phyloP scores from a whole-genome alignment of 305 asterid species.

The Fraxinus sp. region DNA sequence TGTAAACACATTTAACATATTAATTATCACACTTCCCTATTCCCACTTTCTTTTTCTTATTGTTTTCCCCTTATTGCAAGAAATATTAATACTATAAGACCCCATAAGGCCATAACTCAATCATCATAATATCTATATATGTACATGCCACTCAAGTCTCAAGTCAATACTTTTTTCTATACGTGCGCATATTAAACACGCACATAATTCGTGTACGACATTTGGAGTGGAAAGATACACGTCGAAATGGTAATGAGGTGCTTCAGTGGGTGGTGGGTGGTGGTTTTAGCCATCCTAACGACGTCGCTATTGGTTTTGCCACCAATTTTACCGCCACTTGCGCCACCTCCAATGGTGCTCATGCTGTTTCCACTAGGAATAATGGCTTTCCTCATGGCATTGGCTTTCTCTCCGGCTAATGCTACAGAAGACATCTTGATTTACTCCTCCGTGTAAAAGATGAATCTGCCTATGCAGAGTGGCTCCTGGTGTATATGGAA shows the following conservation, averaged over 20 bases:
- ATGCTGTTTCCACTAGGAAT: conserved; percentile 56
- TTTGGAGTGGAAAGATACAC: conserved; percentile 20
- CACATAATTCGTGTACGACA: background rate
- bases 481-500: background rate
- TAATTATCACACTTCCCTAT: conserved; percentile 11
- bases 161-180: background rate
- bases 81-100: background rate
- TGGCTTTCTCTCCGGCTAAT: conserved; percentile 36
- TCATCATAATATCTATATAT: conserved; percentile 7
- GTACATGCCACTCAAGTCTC: conserved; percentile 4
- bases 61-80: background rate
- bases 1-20: background rate
- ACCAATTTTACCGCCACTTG: conserved; percentile 42
- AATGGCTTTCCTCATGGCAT: conserved; percentile 44
- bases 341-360: conserved; percentile 48
- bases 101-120: conserved; percentile 6
- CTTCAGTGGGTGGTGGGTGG: conserved; percentile 40
- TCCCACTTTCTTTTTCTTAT: background rate
- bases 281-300: conserved; percentile 34
- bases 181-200: background rate
- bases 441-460: conserved; percentile 15
- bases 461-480: background rate
- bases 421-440: conserved; percentile 19
- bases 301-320: conserved; percentile 40
- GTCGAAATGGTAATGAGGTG: conserved; percentile 13